Conservation (phyloP, 2,329 filamentous ascomycete genomes). For the Sclerotinia subarctica region DNA sequence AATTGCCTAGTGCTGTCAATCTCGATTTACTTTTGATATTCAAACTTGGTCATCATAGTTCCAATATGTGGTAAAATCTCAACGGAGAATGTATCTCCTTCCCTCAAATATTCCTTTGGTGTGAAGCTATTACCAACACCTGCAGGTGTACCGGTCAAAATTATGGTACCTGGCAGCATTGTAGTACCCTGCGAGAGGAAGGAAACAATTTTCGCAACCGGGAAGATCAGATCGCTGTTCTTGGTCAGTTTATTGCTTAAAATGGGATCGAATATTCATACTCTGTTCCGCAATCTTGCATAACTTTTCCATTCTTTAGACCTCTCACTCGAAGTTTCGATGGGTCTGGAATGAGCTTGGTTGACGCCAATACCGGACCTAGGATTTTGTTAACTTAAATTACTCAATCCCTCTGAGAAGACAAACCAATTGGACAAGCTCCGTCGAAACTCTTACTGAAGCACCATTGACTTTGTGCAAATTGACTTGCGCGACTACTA, state of each 20-base stretch:
- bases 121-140: constrained; percentile 37
- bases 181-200: constrained; percentile 45
- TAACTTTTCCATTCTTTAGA: constrained; percentile 48
- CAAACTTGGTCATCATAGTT: constrained; percentile 46
- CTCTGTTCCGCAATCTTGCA: constrained; percentile 45
- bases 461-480: constrained; percentile 48
- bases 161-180: constrained; percentile 44
- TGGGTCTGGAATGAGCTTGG: constrained; percentile 43
- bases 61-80: constrained; percentile 49
- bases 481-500: constrained; percentile 50
- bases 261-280: constrained; percentile 31
- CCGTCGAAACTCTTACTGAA: constrained; percentile 52
- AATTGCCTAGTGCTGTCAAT: background rate
- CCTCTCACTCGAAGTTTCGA: constrained; percentile 44
- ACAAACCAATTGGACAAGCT: constrained; percentile 46
- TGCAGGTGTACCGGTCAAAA: constrained; percentile 47
- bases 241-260: constrained; percentile 3
- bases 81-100: constrained; percentile 48
- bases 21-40: constrained; percentile 36
- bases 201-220: constrained; percentile 45
- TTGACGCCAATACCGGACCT: constrained; percentile 49
- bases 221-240: constrained; percentile 46
- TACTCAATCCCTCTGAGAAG: background rate
- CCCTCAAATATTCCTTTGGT: constrained; percentile 44
- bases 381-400: constrained; percentile 28